Base-by-base conservation (phyloP, 805 yeast genomes). In the Ogataea methylovora region DNA sequence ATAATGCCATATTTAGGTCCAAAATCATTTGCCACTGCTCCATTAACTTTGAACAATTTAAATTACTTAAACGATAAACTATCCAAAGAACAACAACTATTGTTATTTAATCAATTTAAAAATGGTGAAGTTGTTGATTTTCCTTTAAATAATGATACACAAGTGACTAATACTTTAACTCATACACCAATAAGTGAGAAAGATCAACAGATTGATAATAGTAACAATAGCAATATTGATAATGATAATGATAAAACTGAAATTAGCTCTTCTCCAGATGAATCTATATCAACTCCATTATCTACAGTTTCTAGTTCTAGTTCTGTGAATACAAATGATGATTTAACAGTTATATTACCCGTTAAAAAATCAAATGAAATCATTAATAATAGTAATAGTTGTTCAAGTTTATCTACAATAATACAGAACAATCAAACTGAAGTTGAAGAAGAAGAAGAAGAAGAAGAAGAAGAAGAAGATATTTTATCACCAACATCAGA, bases 1-100 rank as follows among this genome's bases (percentile, higher is more conserved):
- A 23, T 12, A 23, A 58, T 58, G 63, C 54, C 63, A 35, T 58
- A 56, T 38, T 38, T 58, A 28, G 63, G 63, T 21, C 61, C 63
- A 24, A 54, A 45, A 40, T 44, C 61, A 6, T 58, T 56, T 39
- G 51, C 45, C n/a, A 58, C 63, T 12, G 49, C 61, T 23, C 63
- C 61, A 16, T 34, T 58, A 12, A 58, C 63, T 6, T 39, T 49
- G 8, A 49, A 44, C 29, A 58, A 58, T 38, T 41, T 58, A 27
- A 53, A 56, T 20, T 52, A 45, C 29, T 40, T 58, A 34, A 53
- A 54, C 34, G 47, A 45, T 34, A 44, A 40, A 35, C 38, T 48
- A n/a, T n/a, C n/a, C n/a, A n/a, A n/a, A n/a, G n/a, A n/a, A n/a
- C n/a, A n/a, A n/a, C n/a, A n/a, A n/a, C n/a, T n/a, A n/a, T n/a